Evolutionary conservation across 768 basidiomycete genomes (phyloP).

Genomic region (Tulasnella calospora): DNA sequence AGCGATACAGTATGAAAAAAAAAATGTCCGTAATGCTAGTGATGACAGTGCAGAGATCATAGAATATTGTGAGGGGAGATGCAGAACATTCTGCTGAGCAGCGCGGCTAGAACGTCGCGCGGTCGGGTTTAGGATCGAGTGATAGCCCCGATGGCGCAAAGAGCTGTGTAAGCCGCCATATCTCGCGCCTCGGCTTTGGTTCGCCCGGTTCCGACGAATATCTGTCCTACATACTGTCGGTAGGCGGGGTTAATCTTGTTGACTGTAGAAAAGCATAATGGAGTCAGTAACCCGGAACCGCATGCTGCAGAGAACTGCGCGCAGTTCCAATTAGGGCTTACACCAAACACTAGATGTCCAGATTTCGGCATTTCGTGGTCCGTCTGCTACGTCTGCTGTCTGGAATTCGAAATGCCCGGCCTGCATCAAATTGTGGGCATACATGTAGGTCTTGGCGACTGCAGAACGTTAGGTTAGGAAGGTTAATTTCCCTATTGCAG

Average conservation of each 20-base stretch:
- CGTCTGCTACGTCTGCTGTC: background rate
- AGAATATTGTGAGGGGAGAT: background rate
- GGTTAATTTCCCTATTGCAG: background rate
- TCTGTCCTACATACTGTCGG: background rate
- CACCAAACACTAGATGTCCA: slow-evolving; percentile 7
- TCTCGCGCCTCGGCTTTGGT: slow-evolving; percentile 7
- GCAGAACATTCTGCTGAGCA: background rate
- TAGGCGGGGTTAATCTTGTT: background rate
- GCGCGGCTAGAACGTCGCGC: background rate
- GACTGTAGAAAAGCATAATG: background rate
- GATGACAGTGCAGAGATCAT: background rate
- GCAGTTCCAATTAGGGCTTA: background rate
- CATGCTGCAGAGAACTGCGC: background rate
- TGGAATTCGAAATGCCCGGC: background rate
- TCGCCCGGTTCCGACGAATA: background rate
- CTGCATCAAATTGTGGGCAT: background rate
- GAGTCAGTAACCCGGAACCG: background rate
- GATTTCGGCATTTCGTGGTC: background rate
- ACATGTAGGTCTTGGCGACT: slow-evolving; percentile 5
- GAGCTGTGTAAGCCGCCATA: background rate
- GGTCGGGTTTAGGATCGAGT: background rate
- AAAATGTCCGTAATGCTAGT: background rate
- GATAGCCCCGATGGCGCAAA: background rate
- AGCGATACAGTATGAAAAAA: background rate
- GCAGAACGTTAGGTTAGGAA: background rate